These are phyloP conservation scores for Exophiala bonariae DNA, from an alignment of 2,329 filamentous ascomycete genomes.

Conservation along the genomic window DNA sequence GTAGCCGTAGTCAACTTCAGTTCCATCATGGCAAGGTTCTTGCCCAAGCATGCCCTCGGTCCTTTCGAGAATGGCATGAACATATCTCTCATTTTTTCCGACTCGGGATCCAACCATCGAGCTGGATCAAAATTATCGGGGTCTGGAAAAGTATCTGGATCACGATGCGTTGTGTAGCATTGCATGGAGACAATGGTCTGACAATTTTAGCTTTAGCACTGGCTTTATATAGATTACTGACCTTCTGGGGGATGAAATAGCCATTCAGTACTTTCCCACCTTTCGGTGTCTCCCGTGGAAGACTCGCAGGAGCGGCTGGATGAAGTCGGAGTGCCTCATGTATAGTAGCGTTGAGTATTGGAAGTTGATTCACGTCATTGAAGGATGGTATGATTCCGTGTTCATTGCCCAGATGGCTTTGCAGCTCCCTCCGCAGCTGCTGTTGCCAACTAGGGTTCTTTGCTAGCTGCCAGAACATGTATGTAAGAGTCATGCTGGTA, in stretches of 20 bases:
- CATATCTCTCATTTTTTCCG: background rate
- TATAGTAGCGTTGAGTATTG: slow-evolving; percentile 36
- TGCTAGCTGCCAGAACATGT: slow-evolving; percentile 38
- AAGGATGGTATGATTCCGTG: slow-evolving; percentile 3
- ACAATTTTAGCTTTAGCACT: slow-evolving; percentile 41
- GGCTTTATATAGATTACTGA: background rate
- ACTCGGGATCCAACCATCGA: slow-evolving; percentile 38
- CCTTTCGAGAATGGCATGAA: slow-evolving; percentile 21
- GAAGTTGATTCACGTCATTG: background rate
- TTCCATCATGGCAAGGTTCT: slow-evolving; percentile 24
- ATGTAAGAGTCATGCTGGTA: slow-evolving; percentile 28
- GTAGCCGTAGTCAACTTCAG: slow-evolving; percentile 19
- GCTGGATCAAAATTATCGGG: slow-evolving; percentile 47
- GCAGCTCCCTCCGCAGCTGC: slow-evolving; percentile 32
- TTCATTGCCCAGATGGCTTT: background rate
- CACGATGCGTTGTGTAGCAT: slow-evolving; percentile 52
- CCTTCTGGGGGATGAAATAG: slow-evolving; percentile 31
- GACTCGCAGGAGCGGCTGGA: slow-evolving; percentile 41
- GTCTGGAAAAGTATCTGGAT: slow-evolving; percentile 47
- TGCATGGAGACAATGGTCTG: slow-evolving; percentile 45
- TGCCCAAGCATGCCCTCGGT: slow-evolving; percentile 20
- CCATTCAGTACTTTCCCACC: slow-evolving; percentile 39
- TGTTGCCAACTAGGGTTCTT: slow-evolving; percentile 31
- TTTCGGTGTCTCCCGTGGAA: slow-evolving; percentile 40
- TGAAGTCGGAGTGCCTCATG: slow-evolving; percentile 45